phyloP scores from a whole-genome alignment of 2,329 filamentous ascomycete species.

The Epichloe bromicola region DNA sequence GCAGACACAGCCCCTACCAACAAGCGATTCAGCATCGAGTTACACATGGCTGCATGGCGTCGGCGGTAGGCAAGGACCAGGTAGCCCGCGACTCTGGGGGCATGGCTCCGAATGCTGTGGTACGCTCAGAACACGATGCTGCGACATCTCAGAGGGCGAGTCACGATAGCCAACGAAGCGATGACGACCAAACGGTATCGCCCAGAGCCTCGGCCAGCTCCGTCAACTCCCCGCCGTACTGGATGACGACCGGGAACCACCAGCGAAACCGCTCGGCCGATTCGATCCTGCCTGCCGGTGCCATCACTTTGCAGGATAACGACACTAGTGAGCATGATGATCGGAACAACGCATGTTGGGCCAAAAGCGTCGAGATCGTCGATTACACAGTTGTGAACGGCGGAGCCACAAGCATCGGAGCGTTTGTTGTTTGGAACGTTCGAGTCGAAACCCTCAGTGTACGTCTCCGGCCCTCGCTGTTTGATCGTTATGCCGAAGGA shows the following conservation, averaged over 20 bases:
- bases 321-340: slow-evolving; percentile 38
- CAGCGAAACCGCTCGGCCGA: slow-evolving; percentile 31
- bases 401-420: slow-evolving; percentile 51
- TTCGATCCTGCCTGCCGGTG: slow-evolving; percentile 36
- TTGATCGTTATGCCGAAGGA: too few relatives aligned
- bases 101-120: not conserved
- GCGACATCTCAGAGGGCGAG: not conserved
- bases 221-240: slow-evolving; percentile 31
- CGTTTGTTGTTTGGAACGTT: slow-evolving; percentile 93
- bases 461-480: slow-evolving; percentile 19
- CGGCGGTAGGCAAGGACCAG: slow-evolving; percentile 17
- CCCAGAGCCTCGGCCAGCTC: slow-evolving; percentile 16
- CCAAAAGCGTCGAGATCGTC: slow-evolving; percentile 46
- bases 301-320: slow-evolving; percentile 51
- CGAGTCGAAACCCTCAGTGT: slow-evolving; percentile 76
- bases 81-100: not conserved
- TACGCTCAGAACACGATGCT: not conserved
- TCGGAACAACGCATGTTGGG: slow-evolving; percentile 49
- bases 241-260: slow-evolving; percentile 23
- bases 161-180: slow-evolving; percentile 6
- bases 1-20: not conserved
- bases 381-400: slow-evolving; percentile 45
- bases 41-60: slow-evolving; percentile 22
- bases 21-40: slow-evolving; percentile 7
- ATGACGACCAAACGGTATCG: slow-evolving; percentile 7